Evolutionary conservation across 2,329 filamentous ascomycete species (phyloP).

Genomic region (Phialemoniopsis sp.): DNA sequence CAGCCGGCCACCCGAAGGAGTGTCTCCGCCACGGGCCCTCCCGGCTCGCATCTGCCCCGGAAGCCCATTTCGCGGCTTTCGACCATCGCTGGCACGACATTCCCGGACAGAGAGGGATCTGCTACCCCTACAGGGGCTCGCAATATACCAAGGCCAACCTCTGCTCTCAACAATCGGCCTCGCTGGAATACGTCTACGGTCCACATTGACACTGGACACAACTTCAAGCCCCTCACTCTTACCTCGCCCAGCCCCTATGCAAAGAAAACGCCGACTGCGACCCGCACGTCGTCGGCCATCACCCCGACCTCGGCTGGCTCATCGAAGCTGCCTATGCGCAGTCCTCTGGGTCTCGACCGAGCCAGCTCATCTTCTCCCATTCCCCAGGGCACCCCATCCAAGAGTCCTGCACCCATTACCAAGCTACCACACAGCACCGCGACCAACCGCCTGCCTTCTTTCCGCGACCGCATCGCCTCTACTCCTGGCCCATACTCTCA

Average conservation of each 20-base stretch:
- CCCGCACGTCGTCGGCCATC: slow-evolving; percentile 36
- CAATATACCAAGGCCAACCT: slow-evolving; percentile 36
- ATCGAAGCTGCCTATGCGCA: slow-evolving; percentile 48
- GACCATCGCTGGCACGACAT: slow-evolving; percentile 29
- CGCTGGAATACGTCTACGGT: slow-evolving; percentile 69
- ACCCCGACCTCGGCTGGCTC: slow-evolving; percentile 30
- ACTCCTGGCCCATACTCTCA: slow-evolving; percentile 36
- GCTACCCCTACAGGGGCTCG: slow-evolving; percentile 39
- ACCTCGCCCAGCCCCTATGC: slow-evolving; percentile 57
- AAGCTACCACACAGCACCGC: no score
- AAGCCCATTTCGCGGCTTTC: slow-evolving; percentile 42
- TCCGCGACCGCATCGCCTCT: slow-evolving; percentile 48
- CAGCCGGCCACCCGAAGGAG: slow-evolving; percentile 40
- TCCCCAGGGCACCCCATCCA: slow-evolving; percentile 40
- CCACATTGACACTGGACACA: slow-evolving; percentile 63
- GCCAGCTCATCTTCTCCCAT: slow-evolving; percentile 43
- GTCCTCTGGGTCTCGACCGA: slow-evolving; percentile 37
- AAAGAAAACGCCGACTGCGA: slow-evolving; percentile 34
- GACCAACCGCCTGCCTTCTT: slow-evolving; percentile 39
- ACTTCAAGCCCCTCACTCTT: slow-evolving; percentile 58
- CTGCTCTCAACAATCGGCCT: slow-evolving; percentile 53
- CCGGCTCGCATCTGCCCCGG: slow-evolving; percentile 31
- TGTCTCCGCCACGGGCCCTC: slow-evolving; percentile 34
- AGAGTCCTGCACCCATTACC: slow-evolving; percentile 20
- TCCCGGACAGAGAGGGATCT: slow-evolving; percentile 33